A percentile compares a stretch with the other conserved stretches of the same genome.
Evolutionary conservation across 148 eudicot species (phyloP).

Genomic region (Nyssa sinensis): DNA sequence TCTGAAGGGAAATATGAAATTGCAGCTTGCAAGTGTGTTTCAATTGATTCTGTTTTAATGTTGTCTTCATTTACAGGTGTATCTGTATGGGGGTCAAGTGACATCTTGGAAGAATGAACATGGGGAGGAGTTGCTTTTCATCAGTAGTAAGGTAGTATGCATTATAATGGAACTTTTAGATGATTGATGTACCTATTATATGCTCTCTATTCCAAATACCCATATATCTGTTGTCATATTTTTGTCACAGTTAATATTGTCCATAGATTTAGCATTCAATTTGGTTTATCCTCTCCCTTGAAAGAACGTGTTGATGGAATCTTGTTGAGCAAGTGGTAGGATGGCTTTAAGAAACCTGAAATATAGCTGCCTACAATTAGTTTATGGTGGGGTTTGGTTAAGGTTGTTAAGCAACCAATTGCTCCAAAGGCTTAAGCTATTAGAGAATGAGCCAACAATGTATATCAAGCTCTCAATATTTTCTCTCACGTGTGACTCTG

Average conservation of each 20-base stretch:
- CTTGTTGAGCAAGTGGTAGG: background rate
- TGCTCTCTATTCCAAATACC: background rate
- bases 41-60: background rate
- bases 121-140: conserved; percentile 84
- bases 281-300: background rate
- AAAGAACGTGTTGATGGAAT: background rate
- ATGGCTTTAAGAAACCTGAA: too few relatives aligned
- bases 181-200: background rate
- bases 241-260: background rate
- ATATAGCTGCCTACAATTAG: too few relatives aligned
- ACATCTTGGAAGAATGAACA: conserved; percentile 96
- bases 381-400: too few relatives aligned
- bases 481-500: too few relatives aligned
- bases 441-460: too few relatives aligned
- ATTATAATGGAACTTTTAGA: conserved; percentile 10
- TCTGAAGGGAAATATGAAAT: background rate
- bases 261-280: too few relatives aligned
- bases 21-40: background rate
- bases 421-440: too few relatives aligned
- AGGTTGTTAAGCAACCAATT: too few relatives aligned
- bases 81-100: conserved; percentile 87
- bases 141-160: conserved; percentile 74
- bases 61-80: conserved; percentile 48
- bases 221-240: background rate
- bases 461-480: too few relatives aligned